phyloP scores from a whole-genome alignment of 371 early-diverging fungal species.

The Vairimorpha necatrix region DNA sequence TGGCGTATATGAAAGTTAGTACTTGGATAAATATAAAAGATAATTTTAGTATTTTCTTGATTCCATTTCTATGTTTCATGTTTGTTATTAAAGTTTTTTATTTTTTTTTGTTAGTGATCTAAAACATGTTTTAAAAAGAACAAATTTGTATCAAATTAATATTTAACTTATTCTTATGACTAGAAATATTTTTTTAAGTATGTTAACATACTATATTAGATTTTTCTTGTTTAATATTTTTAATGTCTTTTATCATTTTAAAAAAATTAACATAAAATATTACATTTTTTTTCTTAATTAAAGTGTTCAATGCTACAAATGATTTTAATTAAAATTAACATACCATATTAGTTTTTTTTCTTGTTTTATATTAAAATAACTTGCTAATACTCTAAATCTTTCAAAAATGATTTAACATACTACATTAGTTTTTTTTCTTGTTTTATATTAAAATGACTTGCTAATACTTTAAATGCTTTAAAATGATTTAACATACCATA shows the following conservation, averaged over 20 bases:
- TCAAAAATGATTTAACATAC: too few relatives aligned
- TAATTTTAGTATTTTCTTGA: slow-evolving; percentile 30
- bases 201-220: too few relatives aligned
- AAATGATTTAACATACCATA: too few relatives aligned
- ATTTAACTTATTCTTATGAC: not conserved
- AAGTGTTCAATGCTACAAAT: not conserved
- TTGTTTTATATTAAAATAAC: too few relatives aligned
- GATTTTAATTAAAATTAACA: not conserved
- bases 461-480: too few relatives aligned
- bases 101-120: slow-evolving; percentile 22
- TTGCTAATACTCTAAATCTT: not conserved
- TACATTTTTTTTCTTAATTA: too few relatives aligned
- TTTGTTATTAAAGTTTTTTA: not conserved
- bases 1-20: slow-evolving; percentile 11
- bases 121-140: slow-evolving; percentile 26
- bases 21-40: slow-evolving; percentile 27
- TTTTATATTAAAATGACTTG: not conserved
- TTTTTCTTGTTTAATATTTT: too few relatives aligned
- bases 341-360: slow-evolving; percentile 4
- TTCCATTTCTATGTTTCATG: slow-evolving; percentile 26
- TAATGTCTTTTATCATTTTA: too few relatives aligned
- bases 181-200: too few relatives aligned
- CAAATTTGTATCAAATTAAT: not conserved
- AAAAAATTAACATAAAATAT: too few relatives aligned
- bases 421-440: slow-evolving; percentile 1